Evolutionary conservation across 2,329 filamentous ascomycete genomes (phyloP), one percentile per base, ranked within the genome.

Genomic region (Aspergillus versicolor): DNA sequence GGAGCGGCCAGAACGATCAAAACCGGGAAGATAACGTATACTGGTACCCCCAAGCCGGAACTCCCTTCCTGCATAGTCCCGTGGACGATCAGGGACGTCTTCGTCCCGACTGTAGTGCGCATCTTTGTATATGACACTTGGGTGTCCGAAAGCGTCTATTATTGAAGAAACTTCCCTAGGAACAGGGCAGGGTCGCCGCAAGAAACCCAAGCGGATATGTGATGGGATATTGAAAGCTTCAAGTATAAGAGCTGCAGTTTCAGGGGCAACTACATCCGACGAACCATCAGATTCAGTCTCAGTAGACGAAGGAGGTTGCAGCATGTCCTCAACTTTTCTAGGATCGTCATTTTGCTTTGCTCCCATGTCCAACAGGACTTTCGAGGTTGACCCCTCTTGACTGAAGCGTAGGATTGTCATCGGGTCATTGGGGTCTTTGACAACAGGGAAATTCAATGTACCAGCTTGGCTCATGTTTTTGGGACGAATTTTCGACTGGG

Each of bases 1-100:
- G 3, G 83, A 85, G 24, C 75, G 78, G 7, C 84, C 86, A 5
- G 78, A 82, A 2, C 84, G 75, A 67, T 95, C 86, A 63, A 97
- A 97, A 0, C 84, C 78, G 0, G 92, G 90, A 2, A 97, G 82
- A 73, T 87, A 96, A 0, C 90, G 90, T 7, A 95, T 70, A 1
- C 88, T 90, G 53, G 83, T 86, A 58, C 92, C 88, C 66, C 86
- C 83, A 6, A 97, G 77, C 57, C 85, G 88, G 70, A 95, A 97
- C 65, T 95, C 90, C 64, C 87, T 86, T 3, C 93, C 93, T 6
- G 90, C 93, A 75, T 96, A 97, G 73, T 96, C 91, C 52, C 91
- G 82, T 32, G 82, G 75, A 52, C 88, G 84, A 40, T 88, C 82
- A 12, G 92, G 92, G 0, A 97, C 89, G 73, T 97, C 94, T 50